These are phyloP conservation scores for Pseudogymnoascus sp. DNA, from an alignment of 2,329 filamentous ascomycete genomes.

Conservation along the genomic window DNA sequence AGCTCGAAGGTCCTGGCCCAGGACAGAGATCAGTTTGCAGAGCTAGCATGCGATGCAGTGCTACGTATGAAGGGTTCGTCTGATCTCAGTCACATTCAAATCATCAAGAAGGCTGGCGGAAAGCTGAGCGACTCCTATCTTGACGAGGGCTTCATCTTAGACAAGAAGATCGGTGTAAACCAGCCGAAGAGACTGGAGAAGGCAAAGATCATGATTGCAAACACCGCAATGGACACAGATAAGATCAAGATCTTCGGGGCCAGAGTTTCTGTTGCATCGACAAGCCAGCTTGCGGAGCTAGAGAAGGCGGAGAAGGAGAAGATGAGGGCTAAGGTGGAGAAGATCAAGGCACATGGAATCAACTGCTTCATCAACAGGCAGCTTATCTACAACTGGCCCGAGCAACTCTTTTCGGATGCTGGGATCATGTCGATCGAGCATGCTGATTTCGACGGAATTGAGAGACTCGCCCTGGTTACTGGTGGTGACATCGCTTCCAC, in stretches of 20 bases:
- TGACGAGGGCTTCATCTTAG: constrained; percentile 95
- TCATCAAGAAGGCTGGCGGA: constrained; percentile 98
- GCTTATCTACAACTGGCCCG: constrained; percentile 99
- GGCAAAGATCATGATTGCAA: constrained; percentile 95
- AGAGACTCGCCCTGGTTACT: constrained; percentile 88
- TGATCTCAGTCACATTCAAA: constrained; percentile 95
- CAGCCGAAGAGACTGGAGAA: constrained; percentile 97
- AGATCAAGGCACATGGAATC: constrained; percentile 97
- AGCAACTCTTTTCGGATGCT: constrained; percentile 95
- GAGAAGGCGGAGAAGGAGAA: constrained; percentile 98
- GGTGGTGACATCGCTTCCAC: constrained; percentile 96
- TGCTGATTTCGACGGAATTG: constrained; percentile 96
- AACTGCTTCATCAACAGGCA: constrained; percentile 99
- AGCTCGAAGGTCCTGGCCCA: constrained; percentile 96
- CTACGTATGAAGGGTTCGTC: constrained; percentile 83
- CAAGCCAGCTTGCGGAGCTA: constrained; percentile 93
- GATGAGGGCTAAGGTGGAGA: constrained; percentile 99
- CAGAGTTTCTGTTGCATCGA: constrained; percentile 91
- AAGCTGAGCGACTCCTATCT: constrained; percentile 97
- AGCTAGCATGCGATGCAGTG: constrained; percentile 85
- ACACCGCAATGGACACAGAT: constrained; percentile 99
- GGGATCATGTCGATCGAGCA: constrained; percentile 99
- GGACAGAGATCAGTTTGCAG: constrained; percentile 85
- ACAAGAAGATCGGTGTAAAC: constrained; percentile 99
- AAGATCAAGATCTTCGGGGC: constrained; percentile 99